Conservation (phyloP, 495 filamentous ascomycete species). For the Immersiella caudata region DNA sequence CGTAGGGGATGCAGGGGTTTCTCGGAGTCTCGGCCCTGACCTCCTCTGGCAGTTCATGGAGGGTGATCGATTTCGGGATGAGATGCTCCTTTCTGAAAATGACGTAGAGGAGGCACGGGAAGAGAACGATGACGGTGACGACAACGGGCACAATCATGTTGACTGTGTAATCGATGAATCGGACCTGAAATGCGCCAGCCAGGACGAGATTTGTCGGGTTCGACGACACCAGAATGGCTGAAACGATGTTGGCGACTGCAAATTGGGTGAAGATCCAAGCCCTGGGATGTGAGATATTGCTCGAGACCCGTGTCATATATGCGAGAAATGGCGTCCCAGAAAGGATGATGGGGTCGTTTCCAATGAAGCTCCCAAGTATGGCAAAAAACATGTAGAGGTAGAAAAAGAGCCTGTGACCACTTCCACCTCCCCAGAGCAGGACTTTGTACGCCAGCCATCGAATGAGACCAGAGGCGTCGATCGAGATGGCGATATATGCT, state of each 20-base stretch:
- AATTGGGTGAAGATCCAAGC: conserved; percentile 74
- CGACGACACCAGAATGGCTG: conserved; percentile 69
- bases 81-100: conserved; percentile 63
- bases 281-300: conserved; percentile 65
- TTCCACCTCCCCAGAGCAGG: conserved; percentile 62
- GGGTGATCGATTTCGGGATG: conserved; percentile 63
- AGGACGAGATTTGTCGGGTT: conserved; percentile 75
- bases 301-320: conserved; percentile 71
- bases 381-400: conserved; percentile 72
- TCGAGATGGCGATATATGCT: conserved; percentile 75
- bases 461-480: conserved; percentile 70
- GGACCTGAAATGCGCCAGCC: conserved; percentile 67
- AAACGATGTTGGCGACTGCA: conserved; percentile 66
- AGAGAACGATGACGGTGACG: conserved; percentile 62
- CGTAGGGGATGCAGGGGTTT: conserved; percentile 68
- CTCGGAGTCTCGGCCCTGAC: conserved; percentile 55
- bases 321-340: conserved; percentile 70
- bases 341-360: conserved; percentile 71
- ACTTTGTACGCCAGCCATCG: conserved; percentile 68
- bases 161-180: conserved; percentile 67
- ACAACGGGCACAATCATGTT: conserved; percentile 71
- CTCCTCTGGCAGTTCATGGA: conserved; percentile 65
- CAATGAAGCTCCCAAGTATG: conserved; percentile 63
- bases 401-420: conserved; percentile 64
- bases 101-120: conserved; percentile 65